These are phyloP conservation scores for Xylaria sp. DNA, from an alignment of 2,329 filamentous ascomycete species.

Conservation along the genomic window DNA sequence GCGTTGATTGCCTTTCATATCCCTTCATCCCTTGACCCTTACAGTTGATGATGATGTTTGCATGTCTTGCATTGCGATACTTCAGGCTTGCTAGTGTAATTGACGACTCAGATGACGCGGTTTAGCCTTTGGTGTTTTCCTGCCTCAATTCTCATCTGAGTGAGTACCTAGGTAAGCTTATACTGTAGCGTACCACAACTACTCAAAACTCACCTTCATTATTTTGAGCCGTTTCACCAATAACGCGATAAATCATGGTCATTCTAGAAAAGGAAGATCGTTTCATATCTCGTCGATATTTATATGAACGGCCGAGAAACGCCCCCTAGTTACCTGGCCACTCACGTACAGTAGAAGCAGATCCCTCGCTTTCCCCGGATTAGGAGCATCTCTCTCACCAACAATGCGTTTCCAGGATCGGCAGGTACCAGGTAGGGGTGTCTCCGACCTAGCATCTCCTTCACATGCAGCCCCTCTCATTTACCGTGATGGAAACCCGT, in stretches of 20 bases:
- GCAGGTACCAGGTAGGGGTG: slow-evolving; percentile 11
- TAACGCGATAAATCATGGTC: not conserved
- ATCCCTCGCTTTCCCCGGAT: slow-evolving; percentile 28
- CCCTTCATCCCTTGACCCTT: not conserved
- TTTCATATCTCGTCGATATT: slow-evolving; percentile 23
- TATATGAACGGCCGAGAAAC: slow-evolving; percentile 4
- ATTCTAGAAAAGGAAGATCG: slow-evolving; percentile 25
- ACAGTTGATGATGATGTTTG: not conserved
- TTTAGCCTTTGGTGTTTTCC: not conserved
- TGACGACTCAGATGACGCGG: not conserved
- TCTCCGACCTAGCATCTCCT: not conserved
- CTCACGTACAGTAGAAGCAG: not conserved
- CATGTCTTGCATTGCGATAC: not conserved
- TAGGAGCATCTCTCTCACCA: slow-evolving; percentile 8
- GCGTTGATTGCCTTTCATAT: slow-evolving; percentile 1
- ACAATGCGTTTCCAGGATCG: slow-evolving; percentile 16
- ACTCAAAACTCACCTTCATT: too few relatives aligned
- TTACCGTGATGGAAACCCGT: slow-evolving; percentile 2
- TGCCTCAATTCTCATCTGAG: too few relatives aligned
- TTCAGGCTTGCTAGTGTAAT: not conserved
- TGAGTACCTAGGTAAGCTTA: too few relatives aligned
- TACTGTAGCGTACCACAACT: too few relatives aligned
- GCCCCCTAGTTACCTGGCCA: not conserved
- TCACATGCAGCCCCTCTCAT: slow-evolving; percentile 26
- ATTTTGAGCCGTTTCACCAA: not conserved